Conservation (phyloP, 352 stramenopile species). For the Stephanocyclus meneghinianus region DNA sequence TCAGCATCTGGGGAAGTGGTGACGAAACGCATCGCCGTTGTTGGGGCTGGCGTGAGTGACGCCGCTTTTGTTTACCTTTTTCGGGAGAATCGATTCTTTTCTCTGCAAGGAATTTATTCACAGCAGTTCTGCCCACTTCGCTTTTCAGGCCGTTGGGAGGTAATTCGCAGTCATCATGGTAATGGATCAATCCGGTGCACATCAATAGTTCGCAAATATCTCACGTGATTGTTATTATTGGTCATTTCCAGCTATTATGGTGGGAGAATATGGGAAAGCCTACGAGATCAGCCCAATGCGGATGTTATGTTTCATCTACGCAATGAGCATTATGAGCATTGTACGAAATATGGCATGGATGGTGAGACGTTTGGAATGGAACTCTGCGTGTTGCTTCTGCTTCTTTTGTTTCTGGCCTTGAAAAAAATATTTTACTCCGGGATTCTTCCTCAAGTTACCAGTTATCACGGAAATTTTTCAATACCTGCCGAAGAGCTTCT, state of each 20-base stretch:
- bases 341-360: slow-evolving; percentile 49
- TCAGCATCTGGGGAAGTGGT: not conserved
- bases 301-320: slow-evolving; percentile 73
- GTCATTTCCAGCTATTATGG: slow-evolving; percentile 50
- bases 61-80: not conserved
- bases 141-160: slow-evolving; percentile 7
- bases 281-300: slow-evolving; percentile 29
- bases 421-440: not conserved
- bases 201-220: not conserved
- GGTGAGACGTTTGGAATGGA: not conserved
- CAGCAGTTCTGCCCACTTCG: not conserved
- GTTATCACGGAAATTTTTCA: slow-evolving; percentile 67
- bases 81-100: not conserved
- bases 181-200: not conserved
- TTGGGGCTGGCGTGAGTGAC: slow-evolving; percentile 1
- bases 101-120: not conserved
- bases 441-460: slow-evolving; percentile 35
- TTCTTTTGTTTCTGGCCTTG: not conserved
- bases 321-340: slow-evolving; percentile 63
- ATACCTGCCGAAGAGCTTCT: slow-evolving; percentile 63
- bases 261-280: slow-evolving; percentile 67
- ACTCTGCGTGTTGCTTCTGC: not conserved
- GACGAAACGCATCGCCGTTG: not conserved
- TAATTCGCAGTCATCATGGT: not conserved
- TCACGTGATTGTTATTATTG: not conserved